Evolutionary conservation across 2,329 filamentous ascomycete species (phyloP).

Genomic region (Neonectria ditissima): DNA sequence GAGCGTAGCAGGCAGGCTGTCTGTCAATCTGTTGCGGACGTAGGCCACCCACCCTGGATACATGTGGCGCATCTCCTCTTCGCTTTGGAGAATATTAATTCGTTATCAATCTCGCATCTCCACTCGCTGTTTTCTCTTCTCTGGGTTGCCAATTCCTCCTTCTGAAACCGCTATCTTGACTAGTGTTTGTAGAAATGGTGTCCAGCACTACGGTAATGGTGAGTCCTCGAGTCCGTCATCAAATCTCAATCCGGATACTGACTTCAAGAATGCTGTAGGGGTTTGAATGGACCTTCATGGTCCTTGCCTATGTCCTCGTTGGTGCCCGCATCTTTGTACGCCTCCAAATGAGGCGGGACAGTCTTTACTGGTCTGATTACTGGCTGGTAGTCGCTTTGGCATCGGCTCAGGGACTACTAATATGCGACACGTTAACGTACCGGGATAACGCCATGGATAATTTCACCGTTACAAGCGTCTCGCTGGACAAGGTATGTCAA

Average conservation of each 20-base stretch:
- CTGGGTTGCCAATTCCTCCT: background rate
- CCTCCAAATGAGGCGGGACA: slow-evolving; percentile 14
- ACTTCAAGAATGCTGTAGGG: background rate
- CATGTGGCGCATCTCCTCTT: background rate
- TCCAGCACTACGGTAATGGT: background rate
- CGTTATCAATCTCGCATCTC: too few relatives aligned
- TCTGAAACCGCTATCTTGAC: background rate
- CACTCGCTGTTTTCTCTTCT: background rate
- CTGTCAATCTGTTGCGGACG: too few relatives aligned
- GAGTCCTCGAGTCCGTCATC: background rate
- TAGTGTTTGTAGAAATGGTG: background rate
- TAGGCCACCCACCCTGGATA: too few relatives aligned
- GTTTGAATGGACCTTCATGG: slow-evolving; percentile 18
- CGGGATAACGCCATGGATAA: slow-evolving; percentile 8
- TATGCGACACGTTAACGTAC: slow-evolving; percentile 16
- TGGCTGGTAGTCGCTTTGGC: slow-evolving; percentile 1
- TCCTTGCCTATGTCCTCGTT: slow-evolving; percentile 7
- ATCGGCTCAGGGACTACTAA: slow-evolving; percentile 8
- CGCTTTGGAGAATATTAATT: background rate
- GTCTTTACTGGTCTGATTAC: slow-evolving; percentile 5
- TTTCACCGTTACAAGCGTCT: background rate
- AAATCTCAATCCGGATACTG: background rate
- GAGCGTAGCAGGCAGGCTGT: background rate
- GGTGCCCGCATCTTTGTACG: slow-evolving; percentile 18
- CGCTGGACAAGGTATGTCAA: slow-evolving; percentile 12